Conservation (phyloP, 306 rosid species). For the Lablab purpureus region DNA sequence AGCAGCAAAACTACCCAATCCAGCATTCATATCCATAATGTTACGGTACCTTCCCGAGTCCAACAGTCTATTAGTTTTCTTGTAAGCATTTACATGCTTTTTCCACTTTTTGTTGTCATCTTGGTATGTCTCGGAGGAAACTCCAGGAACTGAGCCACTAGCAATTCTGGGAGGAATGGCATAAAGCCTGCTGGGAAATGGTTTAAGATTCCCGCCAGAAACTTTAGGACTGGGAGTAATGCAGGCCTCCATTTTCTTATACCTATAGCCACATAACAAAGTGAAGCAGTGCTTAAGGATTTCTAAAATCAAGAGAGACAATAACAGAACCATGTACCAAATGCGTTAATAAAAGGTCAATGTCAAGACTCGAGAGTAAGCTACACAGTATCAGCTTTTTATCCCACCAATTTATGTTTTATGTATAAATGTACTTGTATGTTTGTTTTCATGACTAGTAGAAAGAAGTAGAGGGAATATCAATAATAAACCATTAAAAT, state of each 20-base stretch:
- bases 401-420: not conserved
- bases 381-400: not conserved
- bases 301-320: not conserved
- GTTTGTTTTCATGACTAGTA: not conserved
- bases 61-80: slow-evolving; percentile 62
- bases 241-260: slow-evolving; percentile 72
- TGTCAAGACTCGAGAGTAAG: not conserved
- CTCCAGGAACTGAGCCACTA: slow-evolving; percentile 70
- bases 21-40: slow-evolving; percentile 73
- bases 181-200: slow-evolving; percentile 69
- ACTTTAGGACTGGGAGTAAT: slow-evolving; percentile 62
- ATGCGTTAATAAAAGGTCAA: not conserved
- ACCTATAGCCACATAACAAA: slow-evolving; percentile 58
- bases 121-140: slow-evolving; percentile 57
- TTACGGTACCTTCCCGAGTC: slow-evolving; percentile 82
- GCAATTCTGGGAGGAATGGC: slow-evolving; percentile 72
- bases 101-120: slow-evolving; percentile 74
- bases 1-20: slow-evolving; percentile 81
- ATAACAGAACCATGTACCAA: not conserved
- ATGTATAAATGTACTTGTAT: not conserved
- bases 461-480: not conserved
- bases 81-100: slow-evolving; percentile 73
- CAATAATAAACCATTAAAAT: not conserved
- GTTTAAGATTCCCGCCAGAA: slow-evolving; percentile 58
- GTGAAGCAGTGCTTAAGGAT: not conserved